Conservation (phyloP, 164 flowering plant species). For the Chimonanthus praecox region DNA sequence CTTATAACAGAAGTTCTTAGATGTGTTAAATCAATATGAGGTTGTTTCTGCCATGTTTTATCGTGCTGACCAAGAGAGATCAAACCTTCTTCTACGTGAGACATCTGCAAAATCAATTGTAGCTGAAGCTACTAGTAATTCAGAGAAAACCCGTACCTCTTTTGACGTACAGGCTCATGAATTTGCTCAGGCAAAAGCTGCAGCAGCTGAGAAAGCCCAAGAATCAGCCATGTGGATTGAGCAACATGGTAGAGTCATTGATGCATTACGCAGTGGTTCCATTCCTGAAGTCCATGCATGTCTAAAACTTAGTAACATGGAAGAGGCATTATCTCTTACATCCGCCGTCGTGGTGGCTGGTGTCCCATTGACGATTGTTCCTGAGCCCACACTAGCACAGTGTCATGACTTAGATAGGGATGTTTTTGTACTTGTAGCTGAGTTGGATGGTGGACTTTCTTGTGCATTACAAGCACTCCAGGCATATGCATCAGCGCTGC, state of each 20-base stretch:
- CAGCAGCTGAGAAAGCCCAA: slow-evolving; percentile 67
- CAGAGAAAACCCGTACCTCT: slow-evolving; percentile 60
- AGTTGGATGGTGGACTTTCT: slow-evolving; percentile 62
- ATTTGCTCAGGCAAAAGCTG: slow-evolving; percentile 71
- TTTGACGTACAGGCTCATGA: slow-evolving; percentile 76
- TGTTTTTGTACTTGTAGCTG: slow-evolving; percentile 57
- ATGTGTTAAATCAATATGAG: slow-evolving; percentile 70
- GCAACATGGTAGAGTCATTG: slow-evolving; percentile 82
- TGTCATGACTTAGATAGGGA: slow-evolving; percentile 89
- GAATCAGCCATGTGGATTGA: slow-evolving; percentile 85
- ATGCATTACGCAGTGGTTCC: slow-evolving; percentile 68
- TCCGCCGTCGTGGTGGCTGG: slow-evolving; percentile 83
- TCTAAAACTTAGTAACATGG: slow-evolving; percentile 35
- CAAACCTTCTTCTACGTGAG: slow-evolving; percentile 65
- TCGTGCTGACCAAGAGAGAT: slow-evolving; percentile 82
- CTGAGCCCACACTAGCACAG: slow-evolving; percentile 94
- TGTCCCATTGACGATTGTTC: slow-evolving; percentile 85
- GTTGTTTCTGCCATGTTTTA: slow-evolving; percentile 56
- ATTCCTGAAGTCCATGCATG: slow-evolving; percentile 48
- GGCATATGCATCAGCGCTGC: slow-evolving; percentile 73
- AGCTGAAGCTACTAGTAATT: slow-evolving; percentile 69
- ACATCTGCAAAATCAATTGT: slow-evolving; percentile 76
- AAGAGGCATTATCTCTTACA: slow-evolving; percentile 67
- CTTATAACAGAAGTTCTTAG: slow-evolving; percentile 61
- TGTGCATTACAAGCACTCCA: slow-evolving; percentile 52